phyloP scores from a whole-genome alignment of 345 rosid genomes.

The Salix suchowensis region DNA sequence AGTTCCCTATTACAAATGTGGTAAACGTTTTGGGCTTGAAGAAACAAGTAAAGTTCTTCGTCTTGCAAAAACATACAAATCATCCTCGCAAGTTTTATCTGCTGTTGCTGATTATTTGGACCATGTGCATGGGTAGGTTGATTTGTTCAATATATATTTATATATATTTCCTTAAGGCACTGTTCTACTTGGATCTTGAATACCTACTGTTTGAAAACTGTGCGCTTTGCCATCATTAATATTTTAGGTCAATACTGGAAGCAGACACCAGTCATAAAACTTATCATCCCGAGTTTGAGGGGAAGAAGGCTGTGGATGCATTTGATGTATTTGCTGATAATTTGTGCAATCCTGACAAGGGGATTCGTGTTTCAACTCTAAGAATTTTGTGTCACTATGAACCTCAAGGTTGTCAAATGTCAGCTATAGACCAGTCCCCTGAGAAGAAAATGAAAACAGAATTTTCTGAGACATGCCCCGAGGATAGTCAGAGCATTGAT shows the following conservation, averaged over 20 bases:
- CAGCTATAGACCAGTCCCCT: conserved; percentile 36
- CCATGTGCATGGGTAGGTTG: conserved; percentile 52
- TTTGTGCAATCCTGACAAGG: conserved; percentile 63
- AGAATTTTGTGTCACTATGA: conserved; percentile 74
- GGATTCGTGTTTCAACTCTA: conserved; percentile 64
- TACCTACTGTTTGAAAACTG: not conserved
- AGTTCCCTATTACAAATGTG: conserved; percentile 46
- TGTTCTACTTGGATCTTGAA: not conserved
- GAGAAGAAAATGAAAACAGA: conserved; percentile 47
- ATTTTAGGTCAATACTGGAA: conserved; percentile 40
- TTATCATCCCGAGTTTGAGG: conserved; percentile 46
- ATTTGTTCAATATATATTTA: conserved; percentile 1
- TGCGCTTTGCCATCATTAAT: conserved; percentile 2
- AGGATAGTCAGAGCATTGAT: conserved; percentile 29
- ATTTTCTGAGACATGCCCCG: conserved; percentile 23
- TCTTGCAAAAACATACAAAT: conserved; percentile 56
- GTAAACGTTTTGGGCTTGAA: conserved; percentile 26
- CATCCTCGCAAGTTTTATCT: conserved; percentile 57
- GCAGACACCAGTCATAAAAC: conserved; percentile 20
- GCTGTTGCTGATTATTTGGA: conserved; percentile 82
- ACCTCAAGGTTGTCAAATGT: conserved; percentile 26
- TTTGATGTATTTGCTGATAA: conserved; percentile 51
- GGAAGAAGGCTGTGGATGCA: conserved; percentile 41
- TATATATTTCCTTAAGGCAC: not conserved
- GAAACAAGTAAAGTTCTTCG: conserved; percentile 50